Evolutionary conservation across 176 grass and related monocot genomes (phyloP).

Genomic region (Avena sativa): DNA sequence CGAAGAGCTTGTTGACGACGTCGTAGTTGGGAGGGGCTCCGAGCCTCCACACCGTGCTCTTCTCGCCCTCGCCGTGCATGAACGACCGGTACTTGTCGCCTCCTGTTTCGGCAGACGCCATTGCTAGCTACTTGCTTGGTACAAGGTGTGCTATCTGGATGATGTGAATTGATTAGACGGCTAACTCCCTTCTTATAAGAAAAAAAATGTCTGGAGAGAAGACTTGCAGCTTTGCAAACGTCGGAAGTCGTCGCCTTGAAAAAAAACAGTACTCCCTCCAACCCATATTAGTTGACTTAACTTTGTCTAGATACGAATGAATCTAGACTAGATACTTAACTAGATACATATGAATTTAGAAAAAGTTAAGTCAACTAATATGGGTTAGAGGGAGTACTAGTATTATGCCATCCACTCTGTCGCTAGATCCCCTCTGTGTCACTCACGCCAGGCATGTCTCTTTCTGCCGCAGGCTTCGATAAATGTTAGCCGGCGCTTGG

Average conservation of each 20-base stretch:
- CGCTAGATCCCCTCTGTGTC: neutral
- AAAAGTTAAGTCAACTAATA: too few relatives aligned
- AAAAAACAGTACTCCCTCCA: neutral
- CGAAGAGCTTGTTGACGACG: too few relatives aligned
- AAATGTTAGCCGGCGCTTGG: neutral
- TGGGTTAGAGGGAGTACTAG: too few relatives aligned
- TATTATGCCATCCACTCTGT: neutral
- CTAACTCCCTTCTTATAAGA: neutral
- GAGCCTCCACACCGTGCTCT: too few relatives aligned
- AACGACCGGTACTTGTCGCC: too few relatives aligned
- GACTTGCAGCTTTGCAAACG: too few relatives aligned
- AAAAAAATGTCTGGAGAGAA: neutral
- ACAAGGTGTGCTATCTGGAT: neutral
- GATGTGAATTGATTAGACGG: neutral
- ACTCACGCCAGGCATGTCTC: neutral
- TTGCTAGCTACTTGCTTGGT: neutral
- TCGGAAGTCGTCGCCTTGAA: neutral
- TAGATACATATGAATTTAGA: too few relatives aligned
- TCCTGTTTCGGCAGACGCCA: conserved; percentile 16
- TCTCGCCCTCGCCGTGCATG: too few relatives aligned
- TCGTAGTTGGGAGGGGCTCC: too few relatives aligned
- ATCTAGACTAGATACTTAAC: too few relatives aligned
- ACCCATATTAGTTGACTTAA: too few relatives aligned
- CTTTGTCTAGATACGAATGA: too few relatives aligned
- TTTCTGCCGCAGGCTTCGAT: neutral